phyloP scores from a whole-genome alignment of 306 rosid species.

The Vigna trinervia region DNA sequence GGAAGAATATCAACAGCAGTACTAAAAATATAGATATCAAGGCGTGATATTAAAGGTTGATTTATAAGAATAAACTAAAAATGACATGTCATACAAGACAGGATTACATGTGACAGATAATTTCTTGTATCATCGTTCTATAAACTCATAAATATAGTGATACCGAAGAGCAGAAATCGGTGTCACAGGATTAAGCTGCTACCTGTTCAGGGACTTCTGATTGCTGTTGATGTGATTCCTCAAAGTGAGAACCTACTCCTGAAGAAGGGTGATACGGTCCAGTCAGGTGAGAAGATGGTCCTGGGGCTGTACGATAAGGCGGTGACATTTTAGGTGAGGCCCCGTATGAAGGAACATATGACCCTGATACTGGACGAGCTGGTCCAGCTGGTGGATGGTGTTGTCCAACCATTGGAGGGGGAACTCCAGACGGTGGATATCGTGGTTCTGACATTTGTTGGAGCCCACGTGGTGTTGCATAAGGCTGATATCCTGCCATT shows the following conservation, averaged over 20 bases:
- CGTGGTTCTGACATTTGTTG: slow-evolving; percentile 39
- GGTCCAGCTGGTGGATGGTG: slow-evolving; percentile 34
- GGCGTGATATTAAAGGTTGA: slow-evolving; percentile 33
- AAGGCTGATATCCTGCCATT: slow-evolving; percentile 44
- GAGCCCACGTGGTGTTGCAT: slow-evolving; percentile 33
- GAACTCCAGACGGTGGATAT: slow-evolving; percentile 40
- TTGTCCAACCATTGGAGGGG: slow-evolving; percentile 40
- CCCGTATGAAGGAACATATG: slow-evolving; percentile 37
- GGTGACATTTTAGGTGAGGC: slow-evolving; percentile 42
- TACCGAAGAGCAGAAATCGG: slow-evolving; percentile 23
- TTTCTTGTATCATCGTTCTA: slow-evolving; percentile 37
- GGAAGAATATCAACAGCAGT: slow-evolving; percentile 5
- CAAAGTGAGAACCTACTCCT: slow-evolving; percentile 44
- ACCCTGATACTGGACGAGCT: slow-evolving; percentile 44
- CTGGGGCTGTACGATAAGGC: slow-evolving; percentile 39
- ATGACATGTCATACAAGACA: slow-evolving; percentile 23
- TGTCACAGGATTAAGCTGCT: slow-evolving; percentile 41
- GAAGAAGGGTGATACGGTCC: slow-evolving; percentile 47
- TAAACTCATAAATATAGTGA: slow-evolving; percentile 34
- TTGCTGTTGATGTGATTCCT: slow-evolving; percentile 50
- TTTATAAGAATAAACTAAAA: slow-evolving; percentile 51
- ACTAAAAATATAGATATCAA: slow-evolving; percentile 29
- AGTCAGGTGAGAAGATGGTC: slow-evolving; percentile 41
- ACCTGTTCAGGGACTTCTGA: slow-evolving; percentile 52
- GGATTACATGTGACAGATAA: slow-evolving; percentile 39